Evolutionary conservation across 352 stramenopile species (phyloP).

Genomic region (Thalassiosira mediterranea): DNA sequence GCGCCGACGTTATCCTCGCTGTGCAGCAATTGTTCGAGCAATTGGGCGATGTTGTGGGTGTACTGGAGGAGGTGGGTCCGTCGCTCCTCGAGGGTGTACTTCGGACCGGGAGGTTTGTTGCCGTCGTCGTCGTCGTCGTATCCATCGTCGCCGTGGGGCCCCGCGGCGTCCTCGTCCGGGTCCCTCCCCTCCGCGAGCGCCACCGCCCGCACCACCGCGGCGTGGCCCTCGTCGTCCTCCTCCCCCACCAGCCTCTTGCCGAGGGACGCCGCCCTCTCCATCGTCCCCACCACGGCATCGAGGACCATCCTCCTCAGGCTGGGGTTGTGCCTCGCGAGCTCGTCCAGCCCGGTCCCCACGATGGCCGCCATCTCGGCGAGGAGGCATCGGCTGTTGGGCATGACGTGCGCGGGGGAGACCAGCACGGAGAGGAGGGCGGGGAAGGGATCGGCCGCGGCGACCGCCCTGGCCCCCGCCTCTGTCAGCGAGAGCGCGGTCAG

Average conservation of each 20-base stretch:
- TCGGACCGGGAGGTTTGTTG: conserved; percentile 14
- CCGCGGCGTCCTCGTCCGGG: not conserved
- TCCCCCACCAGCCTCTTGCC: conserved; percentile 82
- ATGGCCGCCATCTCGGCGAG: conserved; percentile 92
- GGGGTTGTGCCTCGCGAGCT: conserved; percentile 94
- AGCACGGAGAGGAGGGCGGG: conserved; percentile 92
- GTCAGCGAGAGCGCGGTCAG: conserved; percentile 92
- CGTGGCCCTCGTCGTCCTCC: conserved; percentile 63
- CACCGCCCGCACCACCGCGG: not conserved
- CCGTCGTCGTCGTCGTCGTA: conserved; percentile 72
- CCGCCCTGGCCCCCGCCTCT: conserved; percentile 89
- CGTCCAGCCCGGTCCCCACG: conserved; percentile 92
- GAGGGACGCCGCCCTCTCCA: conserved; percentile 89
- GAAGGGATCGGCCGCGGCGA: conserved; percentile 90
- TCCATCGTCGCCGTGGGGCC: not conserved
- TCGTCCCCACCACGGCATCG: conserved; percentile 87
- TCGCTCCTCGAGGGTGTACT: conserved; percentile 49
- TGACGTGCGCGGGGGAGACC: conserved; percentile 90
- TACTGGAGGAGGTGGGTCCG: conserved; percentile 84
- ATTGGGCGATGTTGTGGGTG: conserved; percentile 87
- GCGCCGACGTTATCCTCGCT: conserved; percentile 91
- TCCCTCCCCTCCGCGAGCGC: conserved; percentile 8
- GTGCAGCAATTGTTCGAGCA: conserved; percentile 93
- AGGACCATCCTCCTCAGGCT: conserved; percentile 88
- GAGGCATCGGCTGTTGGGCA: conserved; percentile 87